Conservation (phyloP, 257 asterid species). For the Agastache rugosa region DNA sequence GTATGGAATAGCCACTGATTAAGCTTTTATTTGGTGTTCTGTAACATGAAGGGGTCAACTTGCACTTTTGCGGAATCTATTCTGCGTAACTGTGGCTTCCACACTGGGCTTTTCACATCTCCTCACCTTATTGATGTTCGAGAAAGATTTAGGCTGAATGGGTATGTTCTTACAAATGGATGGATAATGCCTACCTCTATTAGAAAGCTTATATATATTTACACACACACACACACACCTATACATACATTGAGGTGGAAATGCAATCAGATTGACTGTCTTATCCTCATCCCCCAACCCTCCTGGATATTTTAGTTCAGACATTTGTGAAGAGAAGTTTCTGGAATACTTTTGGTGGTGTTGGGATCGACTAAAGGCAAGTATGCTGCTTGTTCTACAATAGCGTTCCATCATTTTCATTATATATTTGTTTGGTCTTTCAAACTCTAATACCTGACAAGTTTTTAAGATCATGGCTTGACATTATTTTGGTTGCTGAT, state of each 20-base stretch:
- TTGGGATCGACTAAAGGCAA: constrained; percentile 81
- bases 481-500: constrained; percentile 11
- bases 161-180: constrained; percentile 57
- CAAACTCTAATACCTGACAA: background rate
- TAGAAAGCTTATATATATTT: background rate
- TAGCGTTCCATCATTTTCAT: constrained; percentile 9
- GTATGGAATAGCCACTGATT: constrained; percentile 25
- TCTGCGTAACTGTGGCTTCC: constrained; percentile 88
- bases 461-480: constrained; percentile 12
- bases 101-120: constrained; percentile 93
- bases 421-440: constrained; percentile 10
- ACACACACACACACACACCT: background rate
- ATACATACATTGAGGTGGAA: constrained; percentile 12
- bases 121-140: constrained; percentile 98
- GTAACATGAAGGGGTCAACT: constrained; percentile 86
- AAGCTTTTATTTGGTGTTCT: constrained; percentile 33
- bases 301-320: constrained; percentile 55
- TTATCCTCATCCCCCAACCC: constrained; percentile 26
- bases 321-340: constrained; percentile 85
- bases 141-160: constrained; percentile 89
- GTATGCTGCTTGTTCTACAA: constrained; percentile 34
- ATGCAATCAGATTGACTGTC: constrained; percentile 22
- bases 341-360: constrained; percentile 97
- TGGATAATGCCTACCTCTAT: constrained; percentile 13
- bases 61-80: constrained; percentile 88